Conservation (phyloP, 257 asterid species). For the Penstemon eatonii region DNA sequence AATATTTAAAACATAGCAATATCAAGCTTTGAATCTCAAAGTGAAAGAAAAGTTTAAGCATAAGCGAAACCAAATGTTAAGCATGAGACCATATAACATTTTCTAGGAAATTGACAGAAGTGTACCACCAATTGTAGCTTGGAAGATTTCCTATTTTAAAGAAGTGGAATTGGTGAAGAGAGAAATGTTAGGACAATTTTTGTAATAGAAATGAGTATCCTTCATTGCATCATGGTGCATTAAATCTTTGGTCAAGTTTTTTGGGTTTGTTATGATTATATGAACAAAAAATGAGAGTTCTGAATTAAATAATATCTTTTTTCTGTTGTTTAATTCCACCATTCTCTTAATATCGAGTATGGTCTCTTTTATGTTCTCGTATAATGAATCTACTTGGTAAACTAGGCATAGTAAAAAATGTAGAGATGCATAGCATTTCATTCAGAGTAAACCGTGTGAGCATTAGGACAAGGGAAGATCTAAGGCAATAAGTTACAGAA, state of each 20-base stretch:
- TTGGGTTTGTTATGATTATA: background rate
- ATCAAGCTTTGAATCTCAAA: conserved; percentile 15
- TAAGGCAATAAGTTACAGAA: background rate
- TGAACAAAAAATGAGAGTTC: background rate
- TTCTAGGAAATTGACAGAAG: too few species aligned
- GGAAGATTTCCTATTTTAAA: background rate
- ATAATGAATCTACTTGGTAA: too few species aligned
- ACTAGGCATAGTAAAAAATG: too few species aligned
- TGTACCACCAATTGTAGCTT: background rate
- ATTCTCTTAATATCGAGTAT: too few species aligned
- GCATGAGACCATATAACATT: too few species aligned
- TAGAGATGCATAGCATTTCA: background rate
- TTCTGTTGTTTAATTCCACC: conserved; percentile 5
- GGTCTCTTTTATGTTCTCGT: too few species aligned
- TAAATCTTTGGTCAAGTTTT: background rate
- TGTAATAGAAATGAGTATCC: background rate
- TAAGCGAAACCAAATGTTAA: background rate
- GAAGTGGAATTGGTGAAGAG: background rate
- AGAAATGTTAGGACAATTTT: background rate
- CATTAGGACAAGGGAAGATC: background rate
- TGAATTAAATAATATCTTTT: background rate
- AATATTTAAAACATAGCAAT: background rate
- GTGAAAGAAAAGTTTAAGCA: conserved; percentile 9
- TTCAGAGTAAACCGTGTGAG: background rate
- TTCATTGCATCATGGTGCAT: background rate